Percentiles rank a stretch among this genome's conserved stretches.
phyloP scores from a whole-genome alignment of 2,329 filamentous ascomycete genomes.

The Trichoderma atroviride region DNA sequence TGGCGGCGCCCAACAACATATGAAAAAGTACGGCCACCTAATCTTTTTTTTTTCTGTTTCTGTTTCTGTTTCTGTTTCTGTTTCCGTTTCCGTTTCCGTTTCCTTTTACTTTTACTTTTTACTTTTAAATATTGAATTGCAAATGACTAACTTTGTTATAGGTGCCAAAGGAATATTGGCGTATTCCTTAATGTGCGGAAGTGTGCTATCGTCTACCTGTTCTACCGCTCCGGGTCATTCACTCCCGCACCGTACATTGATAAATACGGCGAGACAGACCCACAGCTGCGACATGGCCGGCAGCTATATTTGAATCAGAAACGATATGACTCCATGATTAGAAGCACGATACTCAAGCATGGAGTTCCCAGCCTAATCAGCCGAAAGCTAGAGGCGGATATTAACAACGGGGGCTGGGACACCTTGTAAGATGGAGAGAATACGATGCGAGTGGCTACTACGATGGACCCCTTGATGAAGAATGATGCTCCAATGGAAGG shows the following conservation, averaged over 20 bases:
- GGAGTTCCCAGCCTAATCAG: conserved; percentile 87
- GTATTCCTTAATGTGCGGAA: conserved; percentile 96
- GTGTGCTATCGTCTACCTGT: conserved; percentile 86
- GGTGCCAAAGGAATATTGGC: conserved; percentile 87
- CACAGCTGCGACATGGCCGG: conserved; percentile 82
- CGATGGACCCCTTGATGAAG: not conserved
- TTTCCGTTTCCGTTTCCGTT: too few species aligned
- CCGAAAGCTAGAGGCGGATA: conserved; percentile 87
- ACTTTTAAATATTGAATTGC: not conserved
- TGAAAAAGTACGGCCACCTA: conserved; percentile 68
- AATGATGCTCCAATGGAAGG: not conserved
- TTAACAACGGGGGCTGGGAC: conserved; percentile 98
- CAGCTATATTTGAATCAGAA: conserved; percentile 93
- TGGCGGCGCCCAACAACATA: conserved; percentile 89
- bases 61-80: not conserved
- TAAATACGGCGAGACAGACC: conserved; percentile 91
- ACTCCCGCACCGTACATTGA: conserved; percentile 91
- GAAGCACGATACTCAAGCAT: conserved; percentile 84
- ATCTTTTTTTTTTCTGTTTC: not conserved
- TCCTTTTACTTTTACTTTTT: too few species aligned
- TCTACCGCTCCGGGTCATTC: conserved; percentile 80
- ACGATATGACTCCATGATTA: conserved; percentile 84
- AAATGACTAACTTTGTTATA: conserved; percentile 41
- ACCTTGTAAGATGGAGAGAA: conserved; percentile 49
- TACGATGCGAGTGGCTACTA: not conserved